Evolutionary conservation across 345 rosid species (phyloP).

Genomic region (Capsella bursapastoris): DNA sequence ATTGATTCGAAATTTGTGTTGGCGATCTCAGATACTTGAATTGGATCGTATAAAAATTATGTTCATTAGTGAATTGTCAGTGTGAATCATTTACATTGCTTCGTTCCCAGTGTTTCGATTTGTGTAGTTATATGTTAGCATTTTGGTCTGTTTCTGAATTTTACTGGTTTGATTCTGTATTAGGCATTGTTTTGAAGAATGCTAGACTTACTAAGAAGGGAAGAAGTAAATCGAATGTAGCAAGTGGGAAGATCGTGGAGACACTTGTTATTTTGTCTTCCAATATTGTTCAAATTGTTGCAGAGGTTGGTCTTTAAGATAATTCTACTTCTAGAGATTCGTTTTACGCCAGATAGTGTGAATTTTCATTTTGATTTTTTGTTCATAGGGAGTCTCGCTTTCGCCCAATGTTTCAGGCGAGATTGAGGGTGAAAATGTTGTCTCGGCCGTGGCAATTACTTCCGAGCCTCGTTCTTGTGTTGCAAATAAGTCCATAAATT

Average conservation of each 20-base stretch:
- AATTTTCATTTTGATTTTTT: constrained; percentile 13
- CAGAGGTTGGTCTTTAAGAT: constrained; percentile 56
- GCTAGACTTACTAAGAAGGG: constrained; percentile 81
- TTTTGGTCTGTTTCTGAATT: background rate
- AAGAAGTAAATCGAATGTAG: constrained; percentile 63
- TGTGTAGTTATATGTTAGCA: background rate
- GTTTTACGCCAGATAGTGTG: constrained; percentile 26
- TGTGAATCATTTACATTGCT: background rate
- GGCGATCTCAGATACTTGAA: background rate
- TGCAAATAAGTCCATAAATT: constrained; percentile 37
- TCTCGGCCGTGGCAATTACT: constrained; percentile 46
- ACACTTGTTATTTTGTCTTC: constrained; percentile 66
- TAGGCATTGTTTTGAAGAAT: constrained; percentile 83
- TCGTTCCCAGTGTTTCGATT: background rate
- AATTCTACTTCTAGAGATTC: constrained; percentile 1
- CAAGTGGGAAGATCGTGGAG: constrained; percentile 50
- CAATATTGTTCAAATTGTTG: constrained; percentile 83
- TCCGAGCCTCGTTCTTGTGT: constrained; percentile 36
- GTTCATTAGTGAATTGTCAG: background rate
- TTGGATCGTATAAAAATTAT: constrained; percentile 26
- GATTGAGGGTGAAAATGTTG: constrained; percentile 50
- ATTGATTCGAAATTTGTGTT: background rate
- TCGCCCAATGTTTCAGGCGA: constrained; percentile 53
- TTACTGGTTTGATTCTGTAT: constrained; percentile 28
- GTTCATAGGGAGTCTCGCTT: constrained; percentile 58